Base-by-base conservation (phyloP, 192 early-diverging fungal species). In the Mortierella claussenii region DNA sequence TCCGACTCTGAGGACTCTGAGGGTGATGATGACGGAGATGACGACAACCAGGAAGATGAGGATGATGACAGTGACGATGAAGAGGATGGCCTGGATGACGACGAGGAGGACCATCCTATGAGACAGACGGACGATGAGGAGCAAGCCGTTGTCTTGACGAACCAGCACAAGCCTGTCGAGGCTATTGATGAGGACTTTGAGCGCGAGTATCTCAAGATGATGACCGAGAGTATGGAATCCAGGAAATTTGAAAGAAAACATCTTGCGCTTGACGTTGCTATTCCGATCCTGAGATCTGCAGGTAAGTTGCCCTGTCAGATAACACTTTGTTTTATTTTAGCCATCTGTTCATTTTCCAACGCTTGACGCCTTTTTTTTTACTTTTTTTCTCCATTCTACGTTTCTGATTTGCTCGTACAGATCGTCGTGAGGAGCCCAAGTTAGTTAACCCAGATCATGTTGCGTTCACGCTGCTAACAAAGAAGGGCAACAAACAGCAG, bases 171-270 rank as follows among this genome's bases (percentile, higher is more conserved):
- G 51, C 75, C 88, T 15, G 83, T 87, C 2, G 85, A 89, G 49
- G 89, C 92, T 58, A 88, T 93, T 15, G 97, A 95, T 48, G 92
- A 95, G 23, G 85, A 91, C 36, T 95, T 98, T 86, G 96, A 98
- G 52, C 81, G 86, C 52, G 95, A 97, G 68, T 94, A 95, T 54
- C 92, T 88, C 67, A 88, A 88, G 69, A 92, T 98, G 81, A 92
- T 98, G 88, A 87, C 87, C n/a, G 97, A 98, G 54, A 94, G 92
- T 45, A 66, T 93, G 44, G 97, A 97, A 36, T 82, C 89, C 12
- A 90, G 95, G 30, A 92, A 93, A 78, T 83, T 82, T 76, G 93
- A 93, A 54, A 80, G 90, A n/a, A 94, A 93, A 55, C 62, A 86
- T 6, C 65, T 87, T 2, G 89, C 88, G 51, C 89, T 99, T 43